Conservation (phyloP, 1,284 basidiomycete species). For the Irpex sp. region DNA sequence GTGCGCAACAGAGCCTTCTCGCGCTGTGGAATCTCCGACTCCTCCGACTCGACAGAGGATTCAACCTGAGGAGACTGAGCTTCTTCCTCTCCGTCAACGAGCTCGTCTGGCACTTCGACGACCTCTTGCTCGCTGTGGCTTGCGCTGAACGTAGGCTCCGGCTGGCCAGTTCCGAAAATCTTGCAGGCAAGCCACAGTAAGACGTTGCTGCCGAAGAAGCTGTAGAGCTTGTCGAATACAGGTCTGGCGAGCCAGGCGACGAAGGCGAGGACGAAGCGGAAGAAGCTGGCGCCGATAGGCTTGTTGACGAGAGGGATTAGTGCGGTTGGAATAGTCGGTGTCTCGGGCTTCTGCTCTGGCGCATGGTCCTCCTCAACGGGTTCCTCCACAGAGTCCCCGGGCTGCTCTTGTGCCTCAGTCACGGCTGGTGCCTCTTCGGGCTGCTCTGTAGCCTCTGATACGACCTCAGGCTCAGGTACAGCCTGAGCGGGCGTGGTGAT, state of each 20-base stretch:
- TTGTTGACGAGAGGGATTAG: not conserved
- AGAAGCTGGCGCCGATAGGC: not conserved
- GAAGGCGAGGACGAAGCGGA: not conserved
- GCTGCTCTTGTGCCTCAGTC: not conserved
- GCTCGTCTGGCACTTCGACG: not conserved
- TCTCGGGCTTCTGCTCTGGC: not conserved
- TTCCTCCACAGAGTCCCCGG: not conserved
- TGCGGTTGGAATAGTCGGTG: not conserved
- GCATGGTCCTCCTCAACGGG: not conserved
- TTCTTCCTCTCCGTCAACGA: not conserved
- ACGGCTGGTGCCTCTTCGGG: not conserved
- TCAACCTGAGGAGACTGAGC: not conserved
- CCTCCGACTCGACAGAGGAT: not conserved
- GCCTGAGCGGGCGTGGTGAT: not conserved
- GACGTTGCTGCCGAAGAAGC: not conserved
- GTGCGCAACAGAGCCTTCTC: not conserved
- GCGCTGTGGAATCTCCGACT: not conserved
- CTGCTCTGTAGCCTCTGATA: not conserved
- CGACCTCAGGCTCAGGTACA: not conserved
- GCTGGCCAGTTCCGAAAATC: not conserved
- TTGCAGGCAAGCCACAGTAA: not conserved
- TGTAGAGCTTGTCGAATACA: not conserved
- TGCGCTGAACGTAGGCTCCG: not conserved
- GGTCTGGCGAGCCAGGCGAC: not conserved
- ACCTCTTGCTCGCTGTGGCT: not conserved